Evolutionary conservation across 148 eudicot genomes (phyloP).

Genomic region (Rhododendron vialii): DNA sequence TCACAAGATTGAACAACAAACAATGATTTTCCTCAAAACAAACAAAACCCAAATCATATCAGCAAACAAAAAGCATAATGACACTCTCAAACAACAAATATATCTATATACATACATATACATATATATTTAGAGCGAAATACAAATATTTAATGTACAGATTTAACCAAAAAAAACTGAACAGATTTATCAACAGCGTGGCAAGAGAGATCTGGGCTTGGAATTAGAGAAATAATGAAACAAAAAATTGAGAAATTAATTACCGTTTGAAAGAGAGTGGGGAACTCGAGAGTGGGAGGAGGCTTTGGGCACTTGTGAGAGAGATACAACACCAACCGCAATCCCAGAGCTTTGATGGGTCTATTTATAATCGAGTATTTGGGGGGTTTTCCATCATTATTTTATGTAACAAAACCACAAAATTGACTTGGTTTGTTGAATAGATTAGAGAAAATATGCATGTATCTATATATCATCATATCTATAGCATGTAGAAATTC

Average conservation of each 20-base stretch:
- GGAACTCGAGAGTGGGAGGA: not conserved
- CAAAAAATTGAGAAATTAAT: not conserved
- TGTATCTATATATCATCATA: not conserved
- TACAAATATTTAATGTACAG: not conserved
- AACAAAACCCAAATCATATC: not conserved
- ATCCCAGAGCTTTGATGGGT: not conserved
- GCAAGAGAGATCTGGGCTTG: not conserved
- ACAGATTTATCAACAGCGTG: not conserved
- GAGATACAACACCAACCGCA: not conserved
- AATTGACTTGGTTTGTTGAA: not conserved
- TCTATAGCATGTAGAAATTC: not conserved
- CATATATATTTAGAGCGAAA: not conserved
- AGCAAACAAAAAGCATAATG: not conserved
- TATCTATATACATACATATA: too few species aligned
- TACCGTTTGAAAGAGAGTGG: constrained; percentile 1
- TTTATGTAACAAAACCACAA: not conserved
- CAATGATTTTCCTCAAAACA: not conserved
- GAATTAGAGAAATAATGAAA: not conserved
- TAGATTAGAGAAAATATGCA: not conserved
- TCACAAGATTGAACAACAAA: not conserved
- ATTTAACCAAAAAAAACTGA: not conserved
- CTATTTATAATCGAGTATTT: not conserved
- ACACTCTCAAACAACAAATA: not conserved
- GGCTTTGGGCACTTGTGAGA: not conserved
- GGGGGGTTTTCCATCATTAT: not conserved